Conservation (phyloP, 768 basidiomycete genomes). For the Botryobasidium botryosum region DNA sequence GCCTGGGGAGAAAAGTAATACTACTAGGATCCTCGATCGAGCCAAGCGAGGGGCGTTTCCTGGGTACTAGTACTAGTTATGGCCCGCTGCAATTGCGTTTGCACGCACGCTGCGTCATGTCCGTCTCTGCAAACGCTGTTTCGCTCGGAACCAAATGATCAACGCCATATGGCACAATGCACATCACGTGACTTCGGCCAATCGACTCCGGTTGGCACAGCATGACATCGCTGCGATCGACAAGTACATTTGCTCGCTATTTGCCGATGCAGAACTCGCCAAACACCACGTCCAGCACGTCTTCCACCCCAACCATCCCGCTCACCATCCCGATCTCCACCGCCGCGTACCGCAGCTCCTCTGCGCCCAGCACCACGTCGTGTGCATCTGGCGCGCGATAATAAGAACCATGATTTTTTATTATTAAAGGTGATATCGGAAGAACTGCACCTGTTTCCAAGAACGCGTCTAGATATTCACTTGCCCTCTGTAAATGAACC, state of each 20-base stretch:
- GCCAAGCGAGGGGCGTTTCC: too few species aligned
- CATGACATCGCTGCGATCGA: too few species aligned
- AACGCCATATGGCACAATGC: too few species aligned
- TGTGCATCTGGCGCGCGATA: conserved; percentile 27
- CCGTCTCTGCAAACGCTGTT: too few species aligned
- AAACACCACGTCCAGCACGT: conserved; percentile 69
- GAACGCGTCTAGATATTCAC: conserved; percentile 45
- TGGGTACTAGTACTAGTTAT: too few species aligned
- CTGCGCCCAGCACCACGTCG: conserved; percentile 71
- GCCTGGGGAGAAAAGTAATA: too few species aligned
- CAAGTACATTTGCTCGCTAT: conserved; percentile 26
- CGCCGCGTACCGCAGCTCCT: conserved; percentile 76
- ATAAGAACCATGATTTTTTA: conserved; percentile 2
- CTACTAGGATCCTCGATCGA: too few species aligned
- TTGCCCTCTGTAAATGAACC: conserved; percentile 50
- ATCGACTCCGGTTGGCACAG: too few species aligned
- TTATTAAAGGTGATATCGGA: neutral
- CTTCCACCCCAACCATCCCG: conserved; percentile 65
- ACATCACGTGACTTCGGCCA: too few species aligned
- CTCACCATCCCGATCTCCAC: conserved; percentile 72
- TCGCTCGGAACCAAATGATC: too few species aligned
- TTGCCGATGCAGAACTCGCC: conserved; percentile 83
- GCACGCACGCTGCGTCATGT: too few species aligned
- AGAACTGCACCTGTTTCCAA: conserved; percentile 27
- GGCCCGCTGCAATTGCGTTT: too few species aligned